phyloP scores from a whole-genome alignment of 2,329 filamentous ascomycete genomes.

The Aspergillus neoniger region DNA sequence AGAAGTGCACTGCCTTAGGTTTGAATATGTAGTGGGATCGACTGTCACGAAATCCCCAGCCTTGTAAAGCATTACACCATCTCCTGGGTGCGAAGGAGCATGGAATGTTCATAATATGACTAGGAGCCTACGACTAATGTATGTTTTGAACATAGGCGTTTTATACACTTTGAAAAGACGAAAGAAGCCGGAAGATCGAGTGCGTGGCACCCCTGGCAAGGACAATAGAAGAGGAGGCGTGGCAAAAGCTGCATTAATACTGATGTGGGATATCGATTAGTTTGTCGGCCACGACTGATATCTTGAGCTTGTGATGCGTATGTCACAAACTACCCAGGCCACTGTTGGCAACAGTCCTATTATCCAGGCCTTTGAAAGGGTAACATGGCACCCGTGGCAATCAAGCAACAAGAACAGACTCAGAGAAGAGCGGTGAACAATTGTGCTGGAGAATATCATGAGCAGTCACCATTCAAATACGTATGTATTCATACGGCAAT shows the following conservation, averaged over 20 bases:
- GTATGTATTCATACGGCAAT: conserved; percentile 59
- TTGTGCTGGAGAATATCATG: conserved; percentile 68
- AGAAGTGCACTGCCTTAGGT: too few species aligned
- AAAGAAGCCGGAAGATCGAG: too few species aligned
- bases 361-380: conserved; percentile 31
- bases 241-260: too few species aligned
- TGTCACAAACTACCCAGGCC: conserved; percentile 66
- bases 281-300: conserved; percentile 73
- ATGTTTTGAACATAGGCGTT: too few species aligned
- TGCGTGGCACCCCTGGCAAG: too few species aligned
- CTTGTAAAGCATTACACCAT: too few species aligned
- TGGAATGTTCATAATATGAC: too few species aligned
- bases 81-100: too few species aligned
- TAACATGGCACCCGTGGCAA: conserved; percentile 18
- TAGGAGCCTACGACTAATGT: too few species aligned
- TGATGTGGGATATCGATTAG: conserved; percentile 47
- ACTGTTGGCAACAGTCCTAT: conserved; percentile 68
- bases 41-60: too few species aligned
- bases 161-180: rapidly evolving
- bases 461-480: conserved; percentile 52
- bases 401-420: conserved; percentile 10
- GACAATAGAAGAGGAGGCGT: neutral
- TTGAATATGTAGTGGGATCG: too few species aligned
- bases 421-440: conserved; percentile 36
- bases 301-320: conserved; percentile 68